Evolutionary conservation across 805 yeast species (phyloP), one percentile per base, ranked within the genome.

Genomic region (Candida nanaspora): DNA sequence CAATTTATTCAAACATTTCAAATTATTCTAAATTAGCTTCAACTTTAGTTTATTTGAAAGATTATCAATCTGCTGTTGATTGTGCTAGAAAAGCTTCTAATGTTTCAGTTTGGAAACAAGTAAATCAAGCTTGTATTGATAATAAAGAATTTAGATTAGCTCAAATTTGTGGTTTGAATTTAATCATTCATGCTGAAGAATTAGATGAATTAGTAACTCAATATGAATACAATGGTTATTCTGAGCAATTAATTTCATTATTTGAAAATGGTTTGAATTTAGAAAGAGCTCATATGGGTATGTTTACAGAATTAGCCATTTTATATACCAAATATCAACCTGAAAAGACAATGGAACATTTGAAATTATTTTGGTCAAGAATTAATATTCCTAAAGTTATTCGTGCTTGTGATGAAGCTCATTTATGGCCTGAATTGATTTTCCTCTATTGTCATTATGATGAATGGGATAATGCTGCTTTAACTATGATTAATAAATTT

Each of bases 251-350:
- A 49, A 86, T 91, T 48, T 78, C 96, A 15, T 76, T 93, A 55
- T 87, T 93, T 55, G 98, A 93, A 66, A 91, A 88, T 54, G 98
- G 98, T 49, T 74, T 93, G 45, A 94, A 96, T 33, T 74, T 93
- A 52, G 98, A 93, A 71, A 85, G 98, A 63, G 98, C 98, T 30
- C 98, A 93, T 61, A 93, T 93, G 98, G 98, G 98, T 53, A 91
- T 93, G 97, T 93, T 93, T 63, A 93, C 98, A 10, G 97, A 89
- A 65, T 74, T 93, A 53, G 96, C 98, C 19, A 74, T 86, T 37
- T 71, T 93, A 52, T 93, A 91, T 69, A 76, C 94, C 49, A 91
- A 89, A 63, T 93, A 89, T 66, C 77, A 79, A 46, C 96, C 97
- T 23, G 85, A 80, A 39, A 83, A 80, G 66, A 85, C 94, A 41